Percentiles rank a stretch among this genome's conserved stretches.
Conservation (phyloP, 306 rosid genomes). For the Fragaria ananassa region DNA sequence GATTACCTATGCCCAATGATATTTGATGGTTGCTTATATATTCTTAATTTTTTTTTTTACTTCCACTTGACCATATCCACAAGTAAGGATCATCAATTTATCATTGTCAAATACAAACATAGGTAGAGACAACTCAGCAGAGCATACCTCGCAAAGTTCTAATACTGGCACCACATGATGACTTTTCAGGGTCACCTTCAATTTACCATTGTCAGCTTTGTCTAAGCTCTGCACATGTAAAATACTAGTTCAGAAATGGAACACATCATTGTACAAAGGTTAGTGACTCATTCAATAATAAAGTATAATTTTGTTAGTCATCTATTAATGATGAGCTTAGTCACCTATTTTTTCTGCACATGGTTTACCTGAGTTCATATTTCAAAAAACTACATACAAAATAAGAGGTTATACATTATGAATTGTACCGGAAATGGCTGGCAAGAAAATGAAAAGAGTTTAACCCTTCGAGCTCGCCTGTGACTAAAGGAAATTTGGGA, state of each 20-base stretch:
- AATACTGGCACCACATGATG: slow-evolving; percentile 72
- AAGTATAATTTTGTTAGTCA: not conserved
- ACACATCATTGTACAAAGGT: not conserved
- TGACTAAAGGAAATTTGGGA: not conserved
- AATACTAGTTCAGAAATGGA: slow-evolving; percentile 17
- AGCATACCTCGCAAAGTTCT: slow-evolving; percentile 84
- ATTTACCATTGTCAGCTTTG: slow-evolving; percentile 67
- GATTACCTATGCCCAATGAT: not conserved
- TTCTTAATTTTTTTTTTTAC: not conserved
- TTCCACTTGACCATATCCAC: not conserved
- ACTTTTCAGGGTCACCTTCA: slow-evolving; percentile 66
- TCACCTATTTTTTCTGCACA: not conserved
- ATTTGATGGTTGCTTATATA: not conserved
- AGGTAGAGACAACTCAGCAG: not conserved
- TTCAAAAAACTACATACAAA: not conserved
- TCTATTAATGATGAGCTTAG: not conserved
- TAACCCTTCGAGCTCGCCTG: not conserved
- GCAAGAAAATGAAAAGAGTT: not conserved
- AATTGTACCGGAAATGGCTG: not conserved
- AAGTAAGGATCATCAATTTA: not conserved
- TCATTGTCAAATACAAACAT: not conserved
- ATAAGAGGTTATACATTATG: not conserved
- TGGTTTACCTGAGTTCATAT: not conserved
- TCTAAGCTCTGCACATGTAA: slow-evolving; percentile 56
- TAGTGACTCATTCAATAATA: not conserved